Percentiles rank a stretch among this genome's conserved stretches.
These are phyloP conservation scores for Aleurites moluccanus DNA, from an alignment of 441 rosid genomes.

Conservation along the genomic window DNA sequence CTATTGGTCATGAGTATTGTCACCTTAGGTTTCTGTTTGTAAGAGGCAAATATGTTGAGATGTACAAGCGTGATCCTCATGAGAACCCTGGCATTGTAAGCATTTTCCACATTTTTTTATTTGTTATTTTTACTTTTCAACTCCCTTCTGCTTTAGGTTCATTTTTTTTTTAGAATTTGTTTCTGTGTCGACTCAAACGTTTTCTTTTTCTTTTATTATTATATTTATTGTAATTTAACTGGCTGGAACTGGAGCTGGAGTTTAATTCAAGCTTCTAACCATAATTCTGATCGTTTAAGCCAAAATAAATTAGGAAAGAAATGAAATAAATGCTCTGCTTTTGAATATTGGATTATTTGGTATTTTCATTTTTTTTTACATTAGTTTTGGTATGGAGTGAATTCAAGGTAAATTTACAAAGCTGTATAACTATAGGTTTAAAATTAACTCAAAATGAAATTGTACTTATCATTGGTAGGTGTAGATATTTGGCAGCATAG, in stretches of 20 bases:
- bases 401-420: background rate
- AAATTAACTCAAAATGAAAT: background rate
- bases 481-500: background rate
- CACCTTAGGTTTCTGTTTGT: constrained; percentile 66
- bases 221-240: background rate
- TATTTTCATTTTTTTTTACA: background rate
- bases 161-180: background rate
- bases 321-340: background rate
- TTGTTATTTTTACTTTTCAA: background rate
- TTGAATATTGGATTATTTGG: background rate
- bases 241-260: background rate
- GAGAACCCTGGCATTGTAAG: constrained; percentile 82
- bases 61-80: constrained; percentile 95
- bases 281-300: background rate
- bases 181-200: background rate
- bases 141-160: no score
- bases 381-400: background rate
- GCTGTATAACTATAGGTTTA: background rate
- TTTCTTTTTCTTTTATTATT: background rate
- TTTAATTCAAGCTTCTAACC: background rate
- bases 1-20: constrained; percentile 80
- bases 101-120: background rate
- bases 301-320: background rate
- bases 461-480: background rate
- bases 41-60: constrained; percentile 75